Percentiles rank a stretch among this genome's conserved stretches.
Evolutionary conservation across 2,329 filamentous ascomycete species (phyloP).

Genomic region (Juglanconis juglandina): DNA sequence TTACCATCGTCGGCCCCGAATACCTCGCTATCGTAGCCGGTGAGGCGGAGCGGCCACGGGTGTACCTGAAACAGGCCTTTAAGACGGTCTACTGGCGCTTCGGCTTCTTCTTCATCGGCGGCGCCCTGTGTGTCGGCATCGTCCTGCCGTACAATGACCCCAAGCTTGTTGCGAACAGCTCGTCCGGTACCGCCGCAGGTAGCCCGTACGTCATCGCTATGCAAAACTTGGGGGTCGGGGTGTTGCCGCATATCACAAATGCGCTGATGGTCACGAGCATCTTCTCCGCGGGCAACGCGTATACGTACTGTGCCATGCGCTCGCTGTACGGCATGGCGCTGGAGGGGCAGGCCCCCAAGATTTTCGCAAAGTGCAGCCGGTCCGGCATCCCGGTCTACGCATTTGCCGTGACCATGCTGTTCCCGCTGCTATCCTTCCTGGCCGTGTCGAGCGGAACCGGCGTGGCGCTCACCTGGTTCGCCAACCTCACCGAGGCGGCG

Average conservation of each 20-base stretch:
- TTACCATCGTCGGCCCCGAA: slow-evolving; percentile 64
- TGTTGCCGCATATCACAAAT: slow-evolving; percentile 57
- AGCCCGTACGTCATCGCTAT: slow-evolving; percentile 64
- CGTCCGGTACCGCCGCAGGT: slow-evolving; percentile 45
- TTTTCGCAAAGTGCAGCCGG: slow-evolving; percentile 57
- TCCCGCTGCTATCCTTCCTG: slow-evolving; percentile 40
- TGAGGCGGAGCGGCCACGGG: slow-evolving; percentile 62
- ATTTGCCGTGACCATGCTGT: slow-evolving; percentile 51
- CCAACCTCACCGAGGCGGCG: slow-evolving; percentile 54
- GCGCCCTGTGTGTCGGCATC: slow-evolving; percentile 65
- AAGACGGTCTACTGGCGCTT: slow-evolving; percentile 73
- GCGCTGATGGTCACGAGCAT: slow-evolving; percentile 35
- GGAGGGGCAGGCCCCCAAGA: slow-evolving; percentile 18
- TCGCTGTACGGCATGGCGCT: slow-evolving; percentile 19
- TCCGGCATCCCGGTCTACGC: slow-evolving; percentile 60
- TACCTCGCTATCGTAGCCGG: slow-evolving; percentile 69
- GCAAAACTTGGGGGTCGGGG: slow-evolving; percentile 48
- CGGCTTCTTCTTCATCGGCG: slow-evolving; percentile 68
- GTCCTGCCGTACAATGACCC: slow-evolving; percentile 63
- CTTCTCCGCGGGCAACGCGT: slow-evolving; percentile 19
- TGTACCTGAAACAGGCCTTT: slow-evolving; percentile 64
- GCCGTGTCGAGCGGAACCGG: slow-evolving; percentile 17
- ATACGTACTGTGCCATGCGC: slow-evolving; percentile 18
- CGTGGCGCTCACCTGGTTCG: slow-evolving; percentile 42
- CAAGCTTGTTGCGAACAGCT: slow-evolving; percentile 45